Conservation (phyloP, 2,329 filamentous ascomycete genomes). For the Hymenoscyphus infarciens region DNA sequence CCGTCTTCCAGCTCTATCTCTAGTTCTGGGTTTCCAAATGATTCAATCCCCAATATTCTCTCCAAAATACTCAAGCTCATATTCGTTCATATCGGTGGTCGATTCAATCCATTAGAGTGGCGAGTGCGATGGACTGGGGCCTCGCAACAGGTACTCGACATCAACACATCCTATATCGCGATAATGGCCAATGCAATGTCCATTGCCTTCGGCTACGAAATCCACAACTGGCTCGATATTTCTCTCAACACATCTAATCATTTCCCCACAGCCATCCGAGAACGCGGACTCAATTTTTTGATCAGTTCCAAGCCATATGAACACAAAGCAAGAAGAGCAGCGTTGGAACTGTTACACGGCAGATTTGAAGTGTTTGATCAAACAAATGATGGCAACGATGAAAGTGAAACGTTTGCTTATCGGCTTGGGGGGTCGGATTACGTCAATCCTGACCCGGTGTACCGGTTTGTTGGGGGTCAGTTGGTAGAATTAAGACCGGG, state of each 20-base stretch:
- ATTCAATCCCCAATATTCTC: neutral
- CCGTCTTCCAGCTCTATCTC: neutral
- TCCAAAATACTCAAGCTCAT: neutral
- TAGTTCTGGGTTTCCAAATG: neutral
- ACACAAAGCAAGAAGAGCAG: neutral
- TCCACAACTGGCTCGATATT: neutral
- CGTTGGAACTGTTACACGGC: neutral
- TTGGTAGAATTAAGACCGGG: neutral
- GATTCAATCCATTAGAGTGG: slow-evolving; percentile 1
- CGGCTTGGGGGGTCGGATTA: neutral
- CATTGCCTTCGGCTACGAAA: slow-evolving; percentile 4
- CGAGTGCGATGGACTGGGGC: neutral
- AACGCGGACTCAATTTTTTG: neutral
- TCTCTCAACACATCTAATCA: neutral
- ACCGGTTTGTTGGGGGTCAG: neutral
- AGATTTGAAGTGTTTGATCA: neutral
- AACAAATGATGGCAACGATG: neutral
- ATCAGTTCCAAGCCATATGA: neutral
- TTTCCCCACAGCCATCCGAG: neutral
- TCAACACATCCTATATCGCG: neutral
- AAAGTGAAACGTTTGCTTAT: neutral
- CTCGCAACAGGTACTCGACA: slow-evolving; percentile 1
- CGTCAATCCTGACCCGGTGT: neutral
- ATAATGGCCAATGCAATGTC: slow-evolving; percentile 6
- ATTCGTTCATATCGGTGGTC: neutral